Base-by-base conservation (phyloP, 2,329 filamentous ascomycete genomes). In the Ascochyta pisi region DNA sequence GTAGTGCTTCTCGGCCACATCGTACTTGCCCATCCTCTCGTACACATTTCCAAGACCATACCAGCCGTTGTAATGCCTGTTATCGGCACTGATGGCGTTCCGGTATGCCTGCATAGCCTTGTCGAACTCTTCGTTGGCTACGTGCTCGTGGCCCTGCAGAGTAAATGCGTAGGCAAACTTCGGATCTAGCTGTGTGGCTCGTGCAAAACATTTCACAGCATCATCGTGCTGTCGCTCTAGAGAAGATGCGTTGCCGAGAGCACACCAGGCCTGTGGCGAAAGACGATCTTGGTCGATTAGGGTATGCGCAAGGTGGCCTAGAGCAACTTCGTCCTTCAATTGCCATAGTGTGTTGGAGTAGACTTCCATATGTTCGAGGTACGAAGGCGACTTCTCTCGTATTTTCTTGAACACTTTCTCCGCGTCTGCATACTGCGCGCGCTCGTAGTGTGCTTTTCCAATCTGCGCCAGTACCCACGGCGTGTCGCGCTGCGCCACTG, bases 281-380 rank as follows among this genome's bases (percentile, higher is more conserved):
- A 95, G 83, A 79, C 93, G 95, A 57, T 92, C 90, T 15, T 90
- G 82, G 62, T 97, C 94, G 47, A 96, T 85, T 37, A 98, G 82
- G 68, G 96, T 91, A 69, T 98, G 94, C 0, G 94, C 92, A 26
- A 99, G 82, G 76, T 95, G 96, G 0, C 94, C 93, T 22, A 99
- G 82, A 58, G 97, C 91, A 0, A 92, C 90, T 70, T 97, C 94
- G 61, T 90, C 89, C 76, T 96, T 96, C 60, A 97, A 80, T 75
- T 97, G 93, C 95, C 96, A 99, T n/a, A 99, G 83, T n/a, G 96
- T 89, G 0, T 95, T 99, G 13, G 94, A 98, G 77, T 96, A 99
- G 33, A 98, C 88, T 73, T 99, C 95, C 93, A 98, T 97, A 70
- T 97, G 93, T 71, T 96, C 90, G 40, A 96, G 82, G 4, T 91